Percentiles rank a stretch among this genome's conserved stretches.
phyloP scores from a whole-genome alignment of 768 basidiomycete genomes.

The Leccinum pellstonianum region DNA sequence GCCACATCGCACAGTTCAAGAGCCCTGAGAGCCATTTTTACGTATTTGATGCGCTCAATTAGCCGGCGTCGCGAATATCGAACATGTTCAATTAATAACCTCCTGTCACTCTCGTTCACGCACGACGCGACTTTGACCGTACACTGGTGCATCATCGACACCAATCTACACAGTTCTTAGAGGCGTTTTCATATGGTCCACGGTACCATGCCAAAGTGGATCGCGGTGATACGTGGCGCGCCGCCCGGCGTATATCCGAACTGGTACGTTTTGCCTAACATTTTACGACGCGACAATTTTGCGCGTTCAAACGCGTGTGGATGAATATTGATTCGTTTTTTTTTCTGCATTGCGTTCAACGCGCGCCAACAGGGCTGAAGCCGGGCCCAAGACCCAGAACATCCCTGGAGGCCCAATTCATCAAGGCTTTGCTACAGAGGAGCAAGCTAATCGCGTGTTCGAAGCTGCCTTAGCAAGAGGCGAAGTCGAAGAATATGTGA shows the following conservation, averaged over 20 bases:
- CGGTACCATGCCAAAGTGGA: constrained; percentile 21
- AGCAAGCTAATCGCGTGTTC: constrained; percentile 39
- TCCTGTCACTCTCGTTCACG: constrained; percentile 20
- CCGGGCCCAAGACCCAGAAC: constrained; percentile 41
- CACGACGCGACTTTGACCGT: constrained; percentile 3
- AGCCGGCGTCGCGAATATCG: constrained; percentile 13
- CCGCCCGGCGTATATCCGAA: constrained; percentile 31
- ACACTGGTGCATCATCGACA: background rate
- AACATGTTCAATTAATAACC: constrained; percentile 22
- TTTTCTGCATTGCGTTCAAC: constrained; percentile 7
- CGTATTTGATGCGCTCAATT: constrained; percentile 12
- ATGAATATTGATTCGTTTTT: constrained; percentile 29
- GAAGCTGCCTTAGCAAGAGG: constrained; percentile 29
- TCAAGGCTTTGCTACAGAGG: constrained; percentile 43
- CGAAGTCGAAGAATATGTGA: constrained; percentile 24
- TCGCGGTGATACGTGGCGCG: constrained; percentile 31
- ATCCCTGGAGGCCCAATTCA: constrained; percentile 42
- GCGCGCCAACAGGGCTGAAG: constrained; percentile 42
- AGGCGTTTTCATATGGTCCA: constrained; percentile 11
- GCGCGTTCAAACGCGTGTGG: constrained; percentile 7
- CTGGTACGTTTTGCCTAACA: constrained; percentile 17
- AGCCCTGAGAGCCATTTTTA: constrained; percentile 7
- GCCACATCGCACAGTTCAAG: background rate
- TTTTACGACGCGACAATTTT: constrained; percentile 5
- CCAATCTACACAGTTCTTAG: background rate